Evolutionary conservation across 164 flowering plant genomes (phyloP).

Genomic region (Litsea cubeba): DNA sequence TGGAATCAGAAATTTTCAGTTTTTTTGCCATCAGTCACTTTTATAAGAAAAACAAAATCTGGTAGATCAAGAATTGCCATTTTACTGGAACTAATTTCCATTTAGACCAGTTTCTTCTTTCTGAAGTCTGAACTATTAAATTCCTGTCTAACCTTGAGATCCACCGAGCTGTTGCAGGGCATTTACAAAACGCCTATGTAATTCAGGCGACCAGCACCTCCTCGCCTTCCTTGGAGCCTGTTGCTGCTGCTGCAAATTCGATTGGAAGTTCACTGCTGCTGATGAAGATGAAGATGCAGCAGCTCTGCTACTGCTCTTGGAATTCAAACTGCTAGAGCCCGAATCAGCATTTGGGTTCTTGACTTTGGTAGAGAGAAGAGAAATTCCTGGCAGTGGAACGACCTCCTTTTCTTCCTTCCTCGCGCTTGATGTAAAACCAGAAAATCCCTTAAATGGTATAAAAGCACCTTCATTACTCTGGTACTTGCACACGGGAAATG

Average conservation of each 20-base stretch:
- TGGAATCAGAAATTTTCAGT: too few relatives aligned
- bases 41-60: neutral
- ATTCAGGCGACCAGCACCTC: constrained; percentile 88
- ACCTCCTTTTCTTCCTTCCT: constrained; percentile 42
- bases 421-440: constrained; percentile 18
- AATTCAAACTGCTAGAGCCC: constrained; percentile 19
- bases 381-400: constrained; percentile 29
- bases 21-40: too few relatives aligned
- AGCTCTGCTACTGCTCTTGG: constrained; percentile 18
- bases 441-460: constrained; percentile 24
- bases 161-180: constrained; percentile 88
- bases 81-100: neutral
- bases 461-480: constrained; percentile 29
- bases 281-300: constrained; percentile 18
- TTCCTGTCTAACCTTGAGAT: constrained; percentile 45
- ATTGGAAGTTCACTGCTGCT: neutral
- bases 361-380: constrained; percentile 37
- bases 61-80: neutral
- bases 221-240: constrained; percentile 61
- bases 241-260: constrained; percentile 18
- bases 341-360: constrained; percentile 28
- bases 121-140: neutral
- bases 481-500: constrained; percentile 21
- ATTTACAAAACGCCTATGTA: constrained; percentile 66
- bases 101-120: neutral